Conservation (phyloP, 768 basidiomycete species). For the Rickenella mellea region DNA sequence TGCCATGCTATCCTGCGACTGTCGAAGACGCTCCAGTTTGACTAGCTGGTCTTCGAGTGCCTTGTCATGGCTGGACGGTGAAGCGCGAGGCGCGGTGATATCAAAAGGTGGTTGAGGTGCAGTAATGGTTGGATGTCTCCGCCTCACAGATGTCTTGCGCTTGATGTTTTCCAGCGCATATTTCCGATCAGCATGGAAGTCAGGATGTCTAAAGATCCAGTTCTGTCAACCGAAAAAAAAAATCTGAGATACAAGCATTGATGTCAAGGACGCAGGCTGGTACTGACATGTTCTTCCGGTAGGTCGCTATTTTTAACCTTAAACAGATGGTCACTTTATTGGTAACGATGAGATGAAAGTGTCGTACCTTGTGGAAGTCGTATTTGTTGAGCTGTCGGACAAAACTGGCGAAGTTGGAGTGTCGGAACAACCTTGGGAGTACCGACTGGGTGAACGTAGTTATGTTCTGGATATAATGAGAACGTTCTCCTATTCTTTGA, state of each 20-base stretch:
- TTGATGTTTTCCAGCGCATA: too few species aligned
- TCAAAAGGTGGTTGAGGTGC: too few species aligned
- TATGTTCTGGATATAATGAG: slow-evolving; percentile 82
- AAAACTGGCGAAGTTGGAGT: slow-evolving; percentile 89
- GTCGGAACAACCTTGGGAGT: slow-evolving; percentile 88
- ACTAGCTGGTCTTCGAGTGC: slow-evolving; percentile 69
- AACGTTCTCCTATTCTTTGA: slow-evolving; percentile 86
- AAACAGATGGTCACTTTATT: too few species aligned
- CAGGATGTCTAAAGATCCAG: slow-evolving; percentile 44
- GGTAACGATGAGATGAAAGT: slow-evolving; percentile 23
- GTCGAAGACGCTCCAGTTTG: slow-evolving; percentile 44
- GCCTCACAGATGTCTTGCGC: too few species aligned
- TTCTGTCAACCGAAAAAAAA: too few species aligned
- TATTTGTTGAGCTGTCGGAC: slow-evolving; percentile 94
- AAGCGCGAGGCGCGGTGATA: too few species aligned
- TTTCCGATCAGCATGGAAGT: slow-evolving; percentile 40
- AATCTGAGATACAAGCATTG: too few species aligned
- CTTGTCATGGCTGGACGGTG: too few species aligned
- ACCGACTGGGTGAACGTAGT: slow-evolving; percentile 91
- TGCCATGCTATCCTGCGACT: slow-evolving; percentile 44
- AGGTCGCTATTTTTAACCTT: too few species aligned
- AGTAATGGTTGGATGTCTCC: too few species aligned
- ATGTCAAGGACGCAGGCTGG: too few species aligned
- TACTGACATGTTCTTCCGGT: too few species aligned
- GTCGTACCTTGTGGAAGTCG: slow-evolving; percentile 82